A percentile compares a stretch with the other conserved stretches of the same genome.
These are phyloP conservation scores for Clonostachys solani DNA, from an alignment of 2,329 filamentous ascomycete genomes.

Conservation along the genomic window DNA sequence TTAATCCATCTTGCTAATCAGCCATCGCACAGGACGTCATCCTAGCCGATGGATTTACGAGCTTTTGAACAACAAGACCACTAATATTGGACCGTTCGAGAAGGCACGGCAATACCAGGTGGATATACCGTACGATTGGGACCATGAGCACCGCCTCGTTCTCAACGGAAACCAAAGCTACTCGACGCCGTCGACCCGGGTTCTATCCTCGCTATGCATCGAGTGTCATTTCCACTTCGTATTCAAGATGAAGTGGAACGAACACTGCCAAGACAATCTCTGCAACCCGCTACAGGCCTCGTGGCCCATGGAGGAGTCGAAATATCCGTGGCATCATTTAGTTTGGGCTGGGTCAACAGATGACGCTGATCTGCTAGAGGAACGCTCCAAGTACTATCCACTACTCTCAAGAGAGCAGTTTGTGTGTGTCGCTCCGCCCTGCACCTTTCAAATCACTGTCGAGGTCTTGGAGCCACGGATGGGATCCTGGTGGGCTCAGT, in stretches of 20 bases:
- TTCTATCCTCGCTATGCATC: constrained; percentile 30
- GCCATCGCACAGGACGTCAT: constrained; percentile 20
- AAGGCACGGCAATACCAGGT: constrained; percentile 20
- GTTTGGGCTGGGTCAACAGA: constrained; percentile 24
- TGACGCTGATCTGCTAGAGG: constrained; percentile 12
- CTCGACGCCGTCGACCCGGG: constrained; percentile 12
- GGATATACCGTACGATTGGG: constrained; percentile 22
- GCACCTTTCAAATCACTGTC: constrained; percentile 35
- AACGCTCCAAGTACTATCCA: constrained; percentile 30
- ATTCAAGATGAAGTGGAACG: constrained; percentile 27
- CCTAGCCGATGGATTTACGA: constrained; percentile 36
- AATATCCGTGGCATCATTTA: constrained; percentile 33
- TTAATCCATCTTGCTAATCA: constrained; percentile 5
- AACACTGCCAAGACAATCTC: constrained; percentile 13
- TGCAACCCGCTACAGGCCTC: constrained; percentile 22
- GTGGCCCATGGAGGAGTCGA: constrained; percentile 26
- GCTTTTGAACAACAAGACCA: constrained; percentile 28
- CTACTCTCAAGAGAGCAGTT: constrained; percentile 28
- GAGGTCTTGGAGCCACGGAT: constrained; percentile 47
- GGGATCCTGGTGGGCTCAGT: constrained; percentile 29
- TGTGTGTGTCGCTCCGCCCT: constrained; percentile 34
- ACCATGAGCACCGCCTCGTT: constrained; percentile 27
- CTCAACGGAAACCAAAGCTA: constrained; percentile 34
- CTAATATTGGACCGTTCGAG: constrained; percentile 27
- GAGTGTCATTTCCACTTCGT: constrained; percentile 36